These are phyloP conservation scores for Fusarium irregulare DNA, from an alignment of 2,329 filamentous ascomycete species.

Conservation along the genomic window DNA sequence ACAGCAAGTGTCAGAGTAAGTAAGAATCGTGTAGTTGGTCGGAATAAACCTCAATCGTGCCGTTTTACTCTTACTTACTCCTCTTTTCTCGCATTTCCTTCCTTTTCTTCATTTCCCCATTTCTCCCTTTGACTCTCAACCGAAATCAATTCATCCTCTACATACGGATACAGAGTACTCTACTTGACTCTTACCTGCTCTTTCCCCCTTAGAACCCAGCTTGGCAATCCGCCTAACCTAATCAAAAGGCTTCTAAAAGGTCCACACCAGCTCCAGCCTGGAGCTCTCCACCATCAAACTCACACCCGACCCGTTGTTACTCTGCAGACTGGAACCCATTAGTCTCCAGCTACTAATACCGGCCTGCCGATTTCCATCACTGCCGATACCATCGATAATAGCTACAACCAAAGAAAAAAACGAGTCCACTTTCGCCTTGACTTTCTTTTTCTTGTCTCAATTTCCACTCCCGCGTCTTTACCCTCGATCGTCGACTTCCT, in stretches of 20 bases:
- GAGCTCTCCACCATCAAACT: slow-evolving; percentile 46
- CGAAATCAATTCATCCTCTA: background rate
- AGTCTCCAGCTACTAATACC: slow-evolving; percentile 1
- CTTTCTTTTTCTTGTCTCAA: slow-evolving; percentile 7
- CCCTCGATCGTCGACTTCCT: slow-evolving; percentile 5
- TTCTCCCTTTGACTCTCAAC: background rate
- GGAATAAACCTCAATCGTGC: slow-evolving; percentile 39
- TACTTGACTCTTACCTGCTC: slow-evolving; percentile 1
- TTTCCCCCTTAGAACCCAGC: slow-evolving; percentile 21
- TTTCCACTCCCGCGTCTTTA: slow-evolving; percentile 3
- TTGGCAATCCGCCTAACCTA: slow-evolving; percentile 23
- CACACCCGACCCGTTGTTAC: slow-evolving; percentile 32
- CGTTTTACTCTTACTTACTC: slow-evolving; percentile 27
- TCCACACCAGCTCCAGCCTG: slow-evolving; percentile 47
- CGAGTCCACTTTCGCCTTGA: slow-evolving; percentile 24
- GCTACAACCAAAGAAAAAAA: background rate
- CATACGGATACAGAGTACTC: background rate
- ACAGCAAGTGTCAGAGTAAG: slow-evolving; percentile 12
- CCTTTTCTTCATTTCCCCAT: background rate
- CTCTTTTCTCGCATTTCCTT: slow-evolving; percentile 2
- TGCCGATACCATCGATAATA: slow-evolving; percentile 38
- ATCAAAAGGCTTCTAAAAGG: slow-evolving; percentile 36
- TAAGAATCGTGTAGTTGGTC: slow-evolving; percentile 6
- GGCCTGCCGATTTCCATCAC: slow-evolving; percentile 33
- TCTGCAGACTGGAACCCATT: slow-evolving; percentile 17